Base-by-base conservation (phyloP, 2,329 filamentous ascomycete species). In the Leptographium galeiforme region DNA sequence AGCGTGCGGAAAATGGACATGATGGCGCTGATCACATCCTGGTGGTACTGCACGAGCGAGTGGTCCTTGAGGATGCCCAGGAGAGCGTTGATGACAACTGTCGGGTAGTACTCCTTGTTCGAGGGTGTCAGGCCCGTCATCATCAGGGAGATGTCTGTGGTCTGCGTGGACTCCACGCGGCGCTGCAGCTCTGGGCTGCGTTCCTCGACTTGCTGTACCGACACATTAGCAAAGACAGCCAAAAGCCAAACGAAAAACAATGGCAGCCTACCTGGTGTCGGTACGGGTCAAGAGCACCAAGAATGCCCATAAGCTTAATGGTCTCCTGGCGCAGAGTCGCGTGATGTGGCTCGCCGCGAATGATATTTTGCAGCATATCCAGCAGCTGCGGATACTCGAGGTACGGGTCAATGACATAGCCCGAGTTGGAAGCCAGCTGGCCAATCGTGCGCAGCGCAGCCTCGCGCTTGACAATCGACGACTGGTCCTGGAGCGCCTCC, bases 1-100 rank as follows among this genome's bases (percentile, higher is more conserved):
- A 98, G 77, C 0, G 94, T 98, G 61, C 93, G 87, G 70, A 98
- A 98, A 55, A 98, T 98, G 61, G 89, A 95, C 83, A 98, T 97
- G 61, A 98, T 94, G 6, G 93, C 93, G 66, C 97, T 93, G 51
- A 98, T 93, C 14, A 97, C 91, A 12, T 85, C 82, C 5, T 89
- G 91, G 63, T 98, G 94, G 62, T 95, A 91, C 63, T 94, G 87
- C 13, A 85, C 81, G 6, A 98, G 74, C 0, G 93, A 97, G 32
- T 84, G 82, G 61, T 98, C 93, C 62, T 91, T 94, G 39, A 98
- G 71, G 59, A 98, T 90, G 54, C 89, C 85, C 62, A 98, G 82
- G 12, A 98, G 77, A 2, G 93, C 94, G 62, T 95, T 95, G 65
- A 98, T 96, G 48, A 96, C 93, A 18, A 98, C 89, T 0, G 93